Evolutionary conservation across 2,329 filamentous ascomycete genomes (phyloP), one percentile per base, ranked within the genome.

Genomic region (Hypoxylon rubiginosum): DNA sequence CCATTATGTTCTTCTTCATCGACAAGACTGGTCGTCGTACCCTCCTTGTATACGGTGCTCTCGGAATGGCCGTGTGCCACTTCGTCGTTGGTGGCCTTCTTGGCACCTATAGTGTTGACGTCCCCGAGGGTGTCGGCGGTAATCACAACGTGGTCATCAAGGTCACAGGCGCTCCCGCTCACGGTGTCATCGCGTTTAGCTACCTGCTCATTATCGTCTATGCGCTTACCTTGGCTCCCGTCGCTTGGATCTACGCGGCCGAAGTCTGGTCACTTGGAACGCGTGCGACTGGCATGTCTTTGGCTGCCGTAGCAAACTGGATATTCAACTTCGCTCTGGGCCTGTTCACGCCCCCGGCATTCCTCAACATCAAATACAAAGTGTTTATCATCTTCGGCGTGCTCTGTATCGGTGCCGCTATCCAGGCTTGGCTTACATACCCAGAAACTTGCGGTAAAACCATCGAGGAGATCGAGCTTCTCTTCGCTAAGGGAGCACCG

Each of bases 121-220:
- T 82, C 0, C 82, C 83, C 0, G 78, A 79, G 2, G 79, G 79
- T 5, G 81, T 87, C 8, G 78, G 81, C 13, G 82, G 80, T 24
- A 86, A 86, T 13, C 72, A 72, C n/a, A 89, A 87, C 70, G 82
- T 88, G 17, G 76, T 84, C 55, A 85, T 89, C 69, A 73, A 76
- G 54, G 86, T 89, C 2, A 78, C 72, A 0, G 87, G 85, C 17
- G 64, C 80, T 0, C 81, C 86, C 11, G 86, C 88, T 19, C 84
- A 90, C 72, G 85, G 85, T 1, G 86, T 91, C 58, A 91, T 91
- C 67, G 86, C 86, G 19, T 90, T 90, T 71, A 88, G 84, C 53
- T 91, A 90, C 74, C 81, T 91, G 15, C 83, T 91, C 62, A 86
- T 90, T 72, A 83, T 90, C 70, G 81, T 88, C 67, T 91, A 91